Base-by-base conservation (phyloP, 2,329 filamentous ascomycete species). In the Cladophialophora immunda region DNA sequence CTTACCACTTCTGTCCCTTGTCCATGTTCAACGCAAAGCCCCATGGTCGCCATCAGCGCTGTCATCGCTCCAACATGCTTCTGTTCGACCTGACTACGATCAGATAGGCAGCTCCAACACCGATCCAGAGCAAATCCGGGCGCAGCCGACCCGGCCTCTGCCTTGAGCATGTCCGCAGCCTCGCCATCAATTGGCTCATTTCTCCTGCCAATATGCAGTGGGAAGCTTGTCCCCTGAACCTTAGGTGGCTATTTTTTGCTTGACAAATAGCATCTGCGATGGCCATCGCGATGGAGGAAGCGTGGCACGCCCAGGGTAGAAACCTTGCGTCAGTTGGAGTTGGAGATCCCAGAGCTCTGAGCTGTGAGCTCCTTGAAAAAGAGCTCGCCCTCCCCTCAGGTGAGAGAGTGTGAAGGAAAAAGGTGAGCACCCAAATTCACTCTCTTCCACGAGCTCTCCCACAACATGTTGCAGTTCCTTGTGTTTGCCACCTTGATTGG, bases 381-480 rank as follows among this genome's bases (percentile, higher is more conserved):
- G 50, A 41, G 34, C 50, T 41, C 22, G 58, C 25, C 8, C 30
- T 29, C 50, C 65, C 50, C 38, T 52, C 45, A 50, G 45, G 8
- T 50, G 19, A 47, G 7, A 50, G 6, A 17, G 22, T 2, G 9
- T 13, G 27, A 52, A n/a, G n/a, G n/a, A 36, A 64, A 45, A 58
- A 61, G 41, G 34, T 62, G 54, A 67, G 61, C 36, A 22, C 34
- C 25, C 19, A 27, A n/a, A 9, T 25, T 52, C 36, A 19, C 19
- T 52, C 34, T 45, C 41, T 13, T 41, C 29, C 19, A 34, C 54
- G 9, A 47, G 45, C 30, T 50, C 53, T 19, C 11, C 22, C 19
- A 45, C 59, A 61, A 68, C 36, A 70, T 68, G 68, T 59, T 70
- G 66, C 68, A 66, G 19, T 27, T 66, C 8, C 53, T 68, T 19